Conservation (phyloP, 176 grass and related monocot species). For the Cenchrus purpureus region DNA sequence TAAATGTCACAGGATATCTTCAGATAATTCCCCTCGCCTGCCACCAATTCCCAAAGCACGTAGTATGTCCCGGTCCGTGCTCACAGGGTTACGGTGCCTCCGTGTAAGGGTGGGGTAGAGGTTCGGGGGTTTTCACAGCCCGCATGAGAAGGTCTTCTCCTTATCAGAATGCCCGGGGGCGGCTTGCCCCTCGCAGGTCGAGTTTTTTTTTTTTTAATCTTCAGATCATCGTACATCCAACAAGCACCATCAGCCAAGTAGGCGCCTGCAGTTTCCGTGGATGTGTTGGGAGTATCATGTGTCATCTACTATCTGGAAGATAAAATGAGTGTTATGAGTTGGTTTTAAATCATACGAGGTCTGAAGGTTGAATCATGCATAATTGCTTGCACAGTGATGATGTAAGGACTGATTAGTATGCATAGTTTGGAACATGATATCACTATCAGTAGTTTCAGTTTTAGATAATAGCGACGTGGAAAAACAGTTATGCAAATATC, state of each 20-base stretch:
- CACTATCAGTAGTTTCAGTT: background rate
- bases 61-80: too few species aligned
- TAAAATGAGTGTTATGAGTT: background rate
- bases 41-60: too few species aligned
- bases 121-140: too few species aligned
- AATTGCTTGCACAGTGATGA: background rate
- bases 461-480: slow-evolving; percentile 1
- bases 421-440: background rate
- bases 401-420: background rate
- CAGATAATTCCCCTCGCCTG: too few species aligned
- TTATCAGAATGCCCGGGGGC: too few species aligned
- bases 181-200: too few species aligned
- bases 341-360: background rate
- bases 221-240: slow-evolving; percentile 10
- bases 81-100: too few species aligned
- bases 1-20: slow-evolving; percentile 36
- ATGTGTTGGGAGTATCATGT: background rate
- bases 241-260: slow-evolving; percentile 23
- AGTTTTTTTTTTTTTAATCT: background rate
- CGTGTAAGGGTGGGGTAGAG: too few species aligned
- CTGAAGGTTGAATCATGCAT: background rate
- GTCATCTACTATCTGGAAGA: slow-evolving; percentile 45
- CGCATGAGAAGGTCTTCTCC: too few species aligned
- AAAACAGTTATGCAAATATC: background rate
- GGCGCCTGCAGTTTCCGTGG: background rate